A percentile compares a stretch with the other conserved stretches of the same genome.
phyloP scores from a whole-genome alignment of 805 yeast species.

The Teunomyces aglyptinius region DNA sequence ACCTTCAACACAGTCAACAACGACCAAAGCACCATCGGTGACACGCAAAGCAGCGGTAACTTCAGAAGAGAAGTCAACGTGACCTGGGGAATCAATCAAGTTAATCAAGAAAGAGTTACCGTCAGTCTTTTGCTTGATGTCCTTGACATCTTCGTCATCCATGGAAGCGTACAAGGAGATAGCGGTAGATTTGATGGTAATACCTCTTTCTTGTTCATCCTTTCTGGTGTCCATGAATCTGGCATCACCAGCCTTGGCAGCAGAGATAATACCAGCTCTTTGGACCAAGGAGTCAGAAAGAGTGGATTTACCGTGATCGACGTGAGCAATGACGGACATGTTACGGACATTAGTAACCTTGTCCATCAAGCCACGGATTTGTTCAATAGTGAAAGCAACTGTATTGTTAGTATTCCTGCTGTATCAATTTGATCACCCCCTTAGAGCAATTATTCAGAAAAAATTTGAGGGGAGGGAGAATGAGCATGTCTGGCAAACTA shows the following conservation, averaged over 20 bases:
- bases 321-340: conserved; percentile 99
- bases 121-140: conserved; percentile 85
- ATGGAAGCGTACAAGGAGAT: conserved; percentile 91
- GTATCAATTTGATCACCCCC: background rate
- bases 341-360: conserved; percentile 99
- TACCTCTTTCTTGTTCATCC: conserved; percentile 99
- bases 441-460: background rate
- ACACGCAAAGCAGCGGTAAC: conserved; percentile 99
- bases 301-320: conserved; percentile 99
- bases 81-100: conserved; percentile 99
- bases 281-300: conserved; percentile 99
- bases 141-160: conserved; percentile 80
- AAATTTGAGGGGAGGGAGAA: background rate
- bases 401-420: conserved; percentile 26
- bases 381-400: conserved; percentile 59
- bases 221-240: conserved; percentile 99
- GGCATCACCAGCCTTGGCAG: conserved; percentile 99
- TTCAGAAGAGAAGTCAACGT: conserved; percentile 99
- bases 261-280: conserved; percentile 99
- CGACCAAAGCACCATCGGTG: conserved; percentile 99
- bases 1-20: conserved; percentile 99
- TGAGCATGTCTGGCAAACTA: background rate
- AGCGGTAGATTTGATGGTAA: conserved; percentile 98
- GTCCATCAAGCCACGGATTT: conserved; percentile 99
- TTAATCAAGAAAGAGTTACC: conserved; percentile 96